Evolutionary conservation across 176 grass and related monocot species (phyloP).

Genomic region (Eragrostis nindensis): DNA sequence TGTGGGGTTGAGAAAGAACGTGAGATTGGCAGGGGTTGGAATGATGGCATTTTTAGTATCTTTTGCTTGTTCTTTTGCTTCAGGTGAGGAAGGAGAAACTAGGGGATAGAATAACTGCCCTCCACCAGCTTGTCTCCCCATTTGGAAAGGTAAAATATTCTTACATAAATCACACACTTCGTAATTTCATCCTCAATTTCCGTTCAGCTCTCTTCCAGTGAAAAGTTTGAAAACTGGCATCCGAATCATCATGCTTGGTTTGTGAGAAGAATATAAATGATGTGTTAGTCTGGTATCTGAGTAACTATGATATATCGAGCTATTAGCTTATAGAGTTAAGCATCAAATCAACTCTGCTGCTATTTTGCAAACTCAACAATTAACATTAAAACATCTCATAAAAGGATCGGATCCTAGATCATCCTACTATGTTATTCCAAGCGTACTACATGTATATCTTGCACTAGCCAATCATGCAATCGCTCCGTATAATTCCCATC

Average conservation of each 20-base stretch:
- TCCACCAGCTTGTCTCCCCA: constrained; percentile 97
- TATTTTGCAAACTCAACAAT: not conserved
- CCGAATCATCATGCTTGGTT: not conserved
- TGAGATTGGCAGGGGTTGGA: constrained; percentile 43
- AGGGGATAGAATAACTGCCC: constrained; percentile 96
- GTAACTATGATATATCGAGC: not conserved
- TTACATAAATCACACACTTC: not conserved
- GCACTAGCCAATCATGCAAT: not conserved
- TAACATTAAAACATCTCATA: not conserved
- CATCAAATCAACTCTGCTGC: not conserved
- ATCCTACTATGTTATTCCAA: too few relatives aligned
- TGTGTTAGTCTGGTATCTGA: not conserved
- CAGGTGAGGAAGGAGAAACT: constrained; percentile 99
- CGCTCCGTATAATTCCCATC: not conserved
- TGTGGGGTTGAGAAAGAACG: constrained; percentile 51
- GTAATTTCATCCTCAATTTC: not conserved
- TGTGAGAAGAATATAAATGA: not conserved
- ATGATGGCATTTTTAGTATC: constrained; percentile 52
- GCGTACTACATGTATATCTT: not conserved
- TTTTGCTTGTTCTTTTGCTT: constrained; percentile 56
- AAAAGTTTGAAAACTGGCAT: not conserved
- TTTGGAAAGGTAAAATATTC: constrained; percentile 86
- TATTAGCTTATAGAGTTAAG: not conserved
- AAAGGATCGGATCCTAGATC: not conserved
- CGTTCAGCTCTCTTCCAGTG: not conserved